Percentiles rank a stretch among this genome's conserved stretches.
Evolutionary conservation across 2,329 filamentous ascomycete genomes (phyloP).

Genomic region (Fusarium dlaminii): DNA sequence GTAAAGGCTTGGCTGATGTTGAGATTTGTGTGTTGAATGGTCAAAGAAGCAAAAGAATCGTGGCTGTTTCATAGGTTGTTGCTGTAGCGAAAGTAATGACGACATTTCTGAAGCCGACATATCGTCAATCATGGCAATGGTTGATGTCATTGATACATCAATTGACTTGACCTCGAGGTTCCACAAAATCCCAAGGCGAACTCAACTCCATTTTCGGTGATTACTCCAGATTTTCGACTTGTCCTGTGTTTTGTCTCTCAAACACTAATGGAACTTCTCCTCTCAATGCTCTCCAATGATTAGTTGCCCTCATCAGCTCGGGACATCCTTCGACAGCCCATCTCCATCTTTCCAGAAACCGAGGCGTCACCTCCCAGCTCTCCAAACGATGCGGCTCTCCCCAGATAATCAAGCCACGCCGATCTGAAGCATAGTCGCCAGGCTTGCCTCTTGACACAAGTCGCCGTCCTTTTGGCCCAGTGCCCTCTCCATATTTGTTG

Average conservation of each 20-base stretch:
- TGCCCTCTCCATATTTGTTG: conserved; percentile 7
- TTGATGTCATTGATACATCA: conserved; percentile 29
- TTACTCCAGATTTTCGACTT: not conserved
- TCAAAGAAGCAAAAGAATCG: not conserved
- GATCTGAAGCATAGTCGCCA: not conserved
- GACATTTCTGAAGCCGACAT: conserved; percentile 5
- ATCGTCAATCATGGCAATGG: conserved; percentile 6
- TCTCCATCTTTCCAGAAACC: conserved; percentile 6
- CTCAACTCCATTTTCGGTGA: fast-evolving
- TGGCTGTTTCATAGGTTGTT: not conserved
- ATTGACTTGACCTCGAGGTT: not conserved
- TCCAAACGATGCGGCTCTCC: not conserved
- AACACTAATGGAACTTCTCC: not conserved
- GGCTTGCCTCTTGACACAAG: not conserved
- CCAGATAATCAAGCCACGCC: not conserved
- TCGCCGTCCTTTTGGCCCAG: not conserved
- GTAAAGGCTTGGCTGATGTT: fast-evolving
- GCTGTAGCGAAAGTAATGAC: conserved; percentile 6
- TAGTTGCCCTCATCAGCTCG: conserved; percentile 1
- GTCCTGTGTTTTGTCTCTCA: not conserved
- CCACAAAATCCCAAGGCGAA: not conserved
- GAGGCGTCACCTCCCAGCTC: conserved; percentile 6
- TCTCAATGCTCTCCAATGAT: conserved; percentile 4
- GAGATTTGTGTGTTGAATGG: not conserved
- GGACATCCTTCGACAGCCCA: conserved; percentile 5